These are phyloP conservation scores for Aspergillus alliaceus DNA, from an alignment of 2,329 filamentous ascomycete species.

Conservation along the genomic window DNA sequence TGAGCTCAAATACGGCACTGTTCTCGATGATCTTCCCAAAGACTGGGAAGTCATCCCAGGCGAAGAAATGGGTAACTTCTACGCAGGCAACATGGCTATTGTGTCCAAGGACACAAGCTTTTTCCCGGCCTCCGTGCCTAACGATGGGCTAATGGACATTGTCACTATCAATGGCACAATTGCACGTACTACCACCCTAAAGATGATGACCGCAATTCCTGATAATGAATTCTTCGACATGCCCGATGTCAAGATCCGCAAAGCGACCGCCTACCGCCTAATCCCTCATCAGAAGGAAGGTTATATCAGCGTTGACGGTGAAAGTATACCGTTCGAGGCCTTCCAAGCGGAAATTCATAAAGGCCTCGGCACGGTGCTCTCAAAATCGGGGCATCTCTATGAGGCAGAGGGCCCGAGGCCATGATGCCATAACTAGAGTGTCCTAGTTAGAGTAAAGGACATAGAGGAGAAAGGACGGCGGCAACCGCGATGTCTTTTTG, in stretches of 20 bases:
- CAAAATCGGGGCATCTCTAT: constrained; percentile 69
- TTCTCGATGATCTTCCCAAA: constrained; percentile 72
- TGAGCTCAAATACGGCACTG: constrained; percentile 72
- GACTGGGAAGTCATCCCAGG: constrained; percentile 74
- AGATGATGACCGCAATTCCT: constrained; percentile 71
- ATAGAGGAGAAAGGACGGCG: background rate
- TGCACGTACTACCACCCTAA: constrained; percentile 63
- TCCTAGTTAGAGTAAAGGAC: background rate
- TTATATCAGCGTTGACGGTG: constrained; percentile 93
- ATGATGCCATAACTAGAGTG: constrained; percentile 1
- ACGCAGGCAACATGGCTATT: constrained; percentile 90
- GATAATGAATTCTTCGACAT: constrained; percentile 77
- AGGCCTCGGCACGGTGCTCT: constrained; percentile 80
- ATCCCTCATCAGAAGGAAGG: constrained; percentile 72
- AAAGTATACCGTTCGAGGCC: constrained; percentile 79
- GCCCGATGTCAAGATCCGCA: constrained; percentile 74
- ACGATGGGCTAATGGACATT: constrained; percentile 84
- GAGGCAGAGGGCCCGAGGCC: constrained; percentile 54
- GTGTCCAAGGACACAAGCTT: constrained; percentile 87
- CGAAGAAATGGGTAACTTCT: constrained; percentile 86
- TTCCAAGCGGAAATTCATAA: constrained; percentile 90
- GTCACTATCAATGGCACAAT: constrained; percentile 78
- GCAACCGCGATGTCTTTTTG: background rate
- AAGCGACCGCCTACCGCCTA: constrained; percentile 84
- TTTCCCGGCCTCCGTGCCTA: constrained; percentile 74